Conservation (phyloP, 495 filamentous ascomycete species). For the Stereocaulon alpinum region DNA sequence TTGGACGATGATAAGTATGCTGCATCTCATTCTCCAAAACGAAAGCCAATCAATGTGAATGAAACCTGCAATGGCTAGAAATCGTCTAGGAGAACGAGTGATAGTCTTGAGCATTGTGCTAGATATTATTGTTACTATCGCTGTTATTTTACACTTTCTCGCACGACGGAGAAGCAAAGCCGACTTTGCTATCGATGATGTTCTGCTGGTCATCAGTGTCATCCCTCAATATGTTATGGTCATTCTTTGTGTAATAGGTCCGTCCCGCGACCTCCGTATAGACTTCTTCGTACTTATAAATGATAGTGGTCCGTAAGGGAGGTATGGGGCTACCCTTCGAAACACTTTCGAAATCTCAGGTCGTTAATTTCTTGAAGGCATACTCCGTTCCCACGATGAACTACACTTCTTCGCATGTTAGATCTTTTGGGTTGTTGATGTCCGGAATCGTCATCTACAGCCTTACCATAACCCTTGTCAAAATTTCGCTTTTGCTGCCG, state of each 20-base stretch:
- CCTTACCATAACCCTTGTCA: conserved; percentile 10
- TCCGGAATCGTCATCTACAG: conserved; percentile 5
- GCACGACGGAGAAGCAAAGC: conserved; percentile 6
- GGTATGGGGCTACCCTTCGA: background rate
- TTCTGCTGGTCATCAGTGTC: background rate
- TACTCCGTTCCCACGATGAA: background rate
- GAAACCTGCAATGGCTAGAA: too few relatives aligned
- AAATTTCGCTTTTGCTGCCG: conserved; percentile 12
- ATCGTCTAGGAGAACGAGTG: too few relatives aligned
- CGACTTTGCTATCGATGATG: background rate
- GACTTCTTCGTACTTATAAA: background rate
- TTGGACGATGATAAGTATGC: too few relatives aligned
- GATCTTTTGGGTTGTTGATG: background rate
- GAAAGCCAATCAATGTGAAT: too few relatives aligned
- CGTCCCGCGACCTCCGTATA: background rate
- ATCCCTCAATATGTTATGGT: conserved; percentile 6
- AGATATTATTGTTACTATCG: background rate
- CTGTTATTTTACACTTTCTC: conserved; percentile 3
- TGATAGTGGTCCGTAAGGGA: background rate
- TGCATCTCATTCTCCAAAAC: too few relatives aligned
- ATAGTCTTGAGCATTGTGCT: background rate
- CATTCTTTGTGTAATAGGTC: background rate
- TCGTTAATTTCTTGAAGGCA: too few relatives aligned
- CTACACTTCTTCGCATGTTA: background rate
- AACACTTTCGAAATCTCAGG: background rate